phyloP scores from a whole-genome alignment of 305 asterid genomes.

The Coffea humblotiana region DNA sequence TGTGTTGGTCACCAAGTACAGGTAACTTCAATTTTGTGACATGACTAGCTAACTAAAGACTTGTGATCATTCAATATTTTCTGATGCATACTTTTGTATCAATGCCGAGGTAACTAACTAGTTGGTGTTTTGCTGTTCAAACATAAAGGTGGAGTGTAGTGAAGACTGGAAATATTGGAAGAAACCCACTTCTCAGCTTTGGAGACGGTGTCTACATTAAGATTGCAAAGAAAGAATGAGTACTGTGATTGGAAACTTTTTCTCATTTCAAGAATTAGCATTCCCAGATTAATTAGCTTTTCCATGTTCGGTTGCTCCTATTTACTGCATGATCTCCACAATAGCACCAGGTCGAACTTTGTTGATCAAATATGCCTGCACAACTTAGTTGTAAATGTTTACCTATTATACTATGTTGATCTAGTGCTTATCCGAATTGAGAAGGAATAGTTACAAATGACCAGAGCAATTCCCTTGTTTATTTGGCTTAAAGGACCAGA shows the following conservation, averaged over 20 bases:
- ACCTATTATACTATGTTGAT: not conserved
- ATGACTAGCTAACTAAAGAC: not conserved
- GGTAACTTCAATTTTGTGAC: conserved; percentile 1
- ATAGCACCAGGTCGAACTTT: not conserved
- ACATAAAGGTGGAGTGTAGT: not conserved
- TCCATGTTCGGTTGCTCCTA: too few relatives aligned
- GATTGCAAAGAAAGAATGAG: not conserved
- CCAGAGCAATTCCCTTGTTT: too few relatives aligned
- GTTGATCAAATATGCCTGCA: not conserved
- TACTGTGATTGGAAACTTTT: too few relatives aligned
- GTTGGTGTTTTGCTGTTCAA: not conserved
- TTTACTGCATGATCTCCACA: not conserved
- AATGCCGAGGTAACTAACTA: too few relatives aligned
- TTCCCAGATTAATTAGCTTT: too few relatives aligned
- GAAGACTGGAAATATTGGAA: not conserved
- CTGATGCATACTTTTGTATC: not conserved
- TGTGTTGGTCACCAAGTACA: conserved; percentile 28
- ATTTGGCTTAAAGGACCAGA: too few relatives aligned
- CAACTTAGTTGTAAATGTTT: not conserved
- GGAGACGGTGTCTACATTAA: conserved; percentile 9
- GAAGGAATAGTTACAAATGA: too few relatives aligned
- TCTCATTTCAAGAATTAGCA: too few relatives aligned
- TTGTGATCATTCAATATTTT: not conserved
- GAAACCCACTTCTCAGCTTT: not conserved
- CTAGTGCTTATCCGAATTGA: not conserved